A percentile compares a stretch with the other conserved stretches of the same genome.
These are phyloP conservation scores for Saturnispora saitoi DNA, from an alignment of 805 yeast genomes.

Conservation along the genomic window DNA sequence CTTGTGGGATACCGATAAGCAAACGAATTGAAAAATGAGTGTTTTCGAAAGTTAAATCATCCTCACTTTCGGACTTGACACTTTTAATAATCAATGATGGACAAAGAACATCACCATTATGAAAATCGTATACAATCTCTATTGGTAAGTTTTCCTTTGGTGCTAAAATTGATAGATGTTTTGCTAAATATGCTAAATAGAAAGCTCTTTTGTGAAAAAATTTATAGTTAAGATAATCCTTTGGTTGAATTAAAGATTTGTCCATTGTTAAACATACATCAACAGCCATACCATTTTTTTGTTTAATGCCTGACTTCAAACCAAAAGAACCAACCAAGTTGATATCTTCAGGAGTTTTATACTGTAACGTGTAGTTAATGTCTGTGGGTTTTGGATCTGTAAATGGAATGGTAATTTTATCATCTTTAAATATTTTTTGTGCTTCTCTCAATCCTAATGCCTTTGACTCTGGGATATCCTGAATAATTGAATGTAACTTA, in stretches of 20 bases:
- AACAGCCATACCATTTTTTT: constrained; percentile 51
- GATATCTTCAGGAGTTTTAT: constrained; percentile 60
- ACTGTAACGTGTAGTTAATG: constrained; percentile 64
- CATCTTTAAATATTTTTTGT: constrained; percentile 39
- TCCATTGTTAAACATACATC: constrained; percentile 88
- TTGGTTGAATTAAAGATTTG: constrained; percentile 58
- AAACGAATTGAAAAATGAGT: constrained; percentile 67
- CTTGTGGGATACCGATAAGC: constrained; percentile 63
- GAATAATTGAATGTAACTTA: constrained; percentile 59
- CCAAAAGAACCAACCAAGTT: constrained; percentile 87
- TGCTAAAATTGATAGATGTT: constrained; percentile 46
- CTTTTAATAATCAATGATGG: constrained; percentile 66
- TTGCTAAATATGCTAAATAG: constrained; percentile 72
- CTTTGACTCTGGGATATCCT: constrained; percentile 50
- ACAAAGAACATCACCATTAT: constrained; percentile 68
- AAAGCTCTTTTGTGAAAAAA: constrained; percentile 86
- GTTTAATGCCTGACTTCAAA: constrained; percentile 67
- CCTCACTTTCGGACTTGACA: constrained; percentile 34
- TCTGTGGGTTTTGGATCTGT: constrained; percentile 78
- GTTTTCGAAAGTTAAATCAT: constrained; percentile 49
- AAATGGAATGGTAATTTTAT: constrained; percentile 56
- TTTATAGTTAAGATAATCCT: constrained; percentile 85
- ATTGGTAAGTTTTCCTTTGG: constrained; percentile 52
- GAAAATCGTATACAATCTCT: constrained; percentile 51
- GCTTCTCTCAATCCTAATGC: constrained; percentile 51